A percentile compares a stretch with the other conserved stretches of the same genome.
Conservation (phyloP, 805 yeast species). For the Yarrowia osloensis region DNA sequence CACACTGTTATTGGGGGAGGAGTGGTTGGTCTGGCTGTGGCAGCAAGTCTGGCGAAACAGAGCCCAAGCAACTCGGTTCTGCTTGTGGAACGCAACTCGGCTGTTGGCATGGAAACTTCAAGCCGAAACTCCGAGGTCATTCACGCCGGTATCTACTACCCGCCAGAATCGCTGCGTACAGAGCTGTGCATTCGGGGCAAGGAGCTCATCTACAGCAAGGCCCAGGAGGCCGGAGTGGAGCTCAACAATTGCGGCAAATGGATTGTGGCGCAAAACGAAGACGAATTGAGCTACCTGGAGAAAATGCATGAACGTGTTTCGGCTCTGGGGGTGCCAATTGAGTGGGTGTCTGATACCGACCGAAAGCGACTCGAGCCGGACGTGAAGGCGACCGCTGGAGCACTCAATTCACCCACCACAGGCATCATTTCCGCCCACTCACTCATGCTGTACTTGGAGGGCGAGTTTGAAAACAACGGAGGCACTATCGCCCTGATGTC, state of each 20-base stretch:
- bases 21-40: constrained; percentile 79
- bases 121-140: constrained; percentile 91
- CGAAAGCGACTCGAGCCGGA: constrained; percentile 63
- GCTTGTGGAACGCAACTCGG: constrained; percentile 66
- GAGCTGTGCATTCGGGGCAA: constrained; percentile 76
- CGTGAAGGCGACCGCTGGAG: constrained; percentile 62
- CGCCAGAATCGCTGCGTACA: constrained; percentile 65
- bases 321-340: constrained; percentile 59
- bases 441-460: constrained; percentile 59
- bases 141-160: constrained; percentile 88
- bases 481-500: constrained; percentile 71
- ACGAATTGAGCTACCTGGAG: constrained; percentile 61
- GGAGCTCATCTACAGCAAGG: constrained; percentile 53
- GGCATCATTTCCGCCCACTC: constrained; percentile 86
- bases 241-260: constrained; percentile 69
- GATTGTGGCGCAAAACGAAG: constrained; percentile 78
- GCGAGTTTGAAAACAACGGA: constrained; percentile 55
- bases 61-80: constrained; percentile 54
- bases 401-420: constrained; percentile 73
- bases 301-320: constrained; percentile 53
- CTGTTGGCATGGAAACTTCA: constrained; percentile 77
- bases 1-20: constrained; percentile 85
- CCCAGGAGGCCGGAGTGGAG: constrained; percentile 53
- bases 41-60: constrained; percentile 59
- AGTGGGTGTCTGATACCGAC: constrained; percentile 50